Conservation (phyloP, 2,329 filamentous ascomycete species). For the Lachnellula suecica region DNA sequence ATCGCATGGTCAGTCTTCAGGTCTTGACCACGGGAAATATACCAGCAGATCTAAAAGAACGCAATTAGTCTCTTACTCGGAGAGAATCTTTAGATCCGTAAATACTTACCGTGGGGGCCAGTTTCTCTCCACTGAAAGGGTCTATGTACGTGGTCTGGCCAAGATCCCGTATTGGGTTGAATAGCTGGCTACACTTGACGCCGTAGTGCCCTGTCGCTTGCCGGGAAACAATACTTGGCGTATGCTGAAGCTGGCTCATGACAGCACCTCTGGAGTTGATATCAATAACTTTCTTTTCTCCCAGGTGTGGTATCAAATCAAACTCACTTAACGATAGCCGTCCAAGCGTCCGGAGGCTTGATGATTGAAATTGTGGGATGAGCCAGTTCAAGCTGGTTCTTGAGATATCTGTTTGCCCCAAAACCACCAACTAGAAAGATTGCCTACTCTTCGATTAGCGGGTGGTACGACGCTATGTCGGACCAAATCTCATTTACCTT, state of each 20-base stretch:
- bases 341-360: constrained; percentile 18
- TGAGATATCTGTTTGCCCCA: constrained; percentile 24
- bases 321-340: constrained; percentile 20
- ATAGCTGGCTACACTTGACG: neutral
- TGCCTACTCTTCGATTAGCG: too few relatives aligned
- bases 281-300: too few relatives aligned
- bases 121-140: neutral
- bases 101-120: neutral
- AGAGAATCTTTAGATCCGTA: too few relatives aligned
- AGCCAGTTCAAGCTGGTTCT: constrained; percentile 38
- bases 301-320: neutral
- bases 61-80: too few relatives aligned
- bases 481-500: constrained; percentile 38
- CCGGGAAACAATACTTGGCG: constrained; percentile 12
- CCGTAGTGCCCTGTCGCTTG: constrained; percentile 21
- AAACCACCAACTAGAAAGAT: constrained; percentile 25
- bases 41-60: constrained; percentile 26
- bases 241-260: constrained; percentile 11
- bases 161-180: constrained; percentile 7
- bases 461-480: too few relatives aligned
- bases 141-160: constrained; percentile 3
- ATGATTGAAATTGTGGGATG: constrained; percentile 28
- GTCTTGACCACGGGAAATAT: constrained; percentile 19
- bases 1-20: constrained; percentile 9
- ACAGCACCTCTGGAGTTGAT: constrained; percentile 21